Evolutionary conservation across 2,329 filamentous ascomycete species (phyloP).

Genomic region (Fusarium tricinctum): DNA sequence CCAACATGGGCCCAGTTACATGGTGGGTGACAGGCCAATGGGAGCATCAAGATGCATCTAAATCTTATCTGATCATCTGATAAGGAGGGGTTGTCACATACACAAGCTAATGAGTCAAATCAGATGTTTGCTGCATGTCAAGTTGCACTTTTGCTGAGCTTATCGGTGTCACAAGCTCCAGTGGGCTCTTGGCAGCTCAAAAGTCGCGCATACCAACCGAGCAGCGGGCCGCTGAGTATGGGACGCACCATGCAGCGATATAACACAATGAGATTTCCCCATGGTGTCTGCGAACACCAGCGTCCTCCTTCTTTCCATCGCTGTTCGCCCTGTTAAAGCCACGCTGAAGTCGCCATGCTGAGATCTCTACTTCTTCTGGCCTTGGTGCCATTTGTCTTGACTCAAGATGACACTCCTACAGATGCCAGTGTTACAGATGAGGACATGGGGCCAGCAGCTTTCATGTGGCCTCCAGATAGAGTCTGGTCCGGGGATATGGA

Average conservation of each 20-base stretch:
- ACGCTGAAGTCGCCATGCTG: constrained; percentile 16
- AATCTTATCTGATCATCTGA: constrained; percentile 51
- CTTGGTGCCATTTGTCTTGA: constrained; percentile 21
- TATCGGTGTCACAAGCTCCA: constrained; percentile 4
- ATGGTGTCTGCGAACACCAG: not conserved
- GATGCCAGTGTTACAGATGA: constrained; percentile 36
- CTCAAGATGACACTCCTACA: constrained; percentile 30
- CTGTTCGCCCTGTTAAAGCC: not conserved
- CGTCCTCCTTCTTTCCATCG: not conserved
- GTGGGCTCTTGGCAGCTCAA: constrained; percentile 24
- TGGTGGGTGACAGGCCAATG: constrained; percentile 14
- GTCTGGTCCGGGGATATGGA: constrained; percentile 68
- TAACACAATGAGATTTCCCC: constrained; percentile 29
- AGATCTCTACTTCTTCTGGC: constrained; percentile 24
- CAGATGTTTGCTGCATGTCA: not conserved
- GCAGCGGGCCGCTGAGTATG: not conserved
- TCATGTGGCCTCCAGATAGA: constrained; percentile 72
- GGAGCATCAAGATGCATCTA: constrained; percentile 27
- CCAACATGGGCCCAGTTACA: not conserved
- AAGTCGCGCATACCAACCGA: constrained; percentile 20
- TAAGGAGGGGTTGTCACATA: constrained; percentile 23
- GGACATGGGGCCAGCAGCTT: constrained; percentile 68
- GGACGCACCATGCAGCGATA: constrained; percentile 9
- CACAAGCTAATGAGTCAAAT: constrained; percentile 14
- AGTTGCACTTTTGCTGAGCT: constrained; percentile 8